Conservation (phyloP, 1,284 basidiomycete species). For the Cryptococcus wingfieldii region DNA sequence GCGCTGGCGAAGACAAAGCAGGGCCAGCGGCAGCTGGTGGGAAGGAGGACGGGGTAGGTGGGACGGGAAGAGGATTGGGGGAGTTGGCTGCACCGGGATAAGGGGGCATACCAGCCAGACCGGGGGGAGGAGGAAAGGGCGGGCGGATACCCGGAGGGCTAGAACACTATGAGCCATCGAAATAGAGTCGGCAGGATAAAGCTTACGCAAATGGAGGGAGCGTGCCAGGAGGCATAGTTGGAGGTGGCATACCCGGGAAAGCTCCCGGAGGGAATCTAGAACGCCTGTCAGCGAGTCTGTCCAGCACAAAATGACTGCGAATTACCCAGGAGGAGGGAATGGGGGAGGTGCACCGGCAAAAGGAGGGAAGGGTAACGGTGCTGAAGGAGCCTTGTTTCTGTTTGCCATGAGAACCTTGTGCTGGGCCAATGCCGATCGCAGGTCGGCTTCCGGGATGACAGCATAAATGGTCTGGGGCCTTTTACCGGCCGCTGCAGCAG, state of each 20-base stretch:
- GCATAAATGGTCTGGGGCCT: conserved; percentile 79
- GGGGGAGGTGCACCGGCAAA: conserved; percentile 50
- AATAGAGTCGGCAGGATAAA: not conserved
- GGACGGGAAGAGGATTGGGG: too few species aligned
- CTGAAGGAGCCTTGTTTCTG: conserved; percentile 53
- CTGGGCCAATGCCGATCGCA: conserved; percentile 76
- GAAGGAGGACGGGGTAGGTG: conserved; percentile 2
- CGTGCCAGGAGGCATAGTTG: conserved; percentile 38
- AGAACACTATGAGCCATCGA: not conserved
- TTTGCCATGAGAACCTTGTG: conserved; percentile 90
- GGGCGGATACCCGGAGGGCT: conserved; percentile 38
- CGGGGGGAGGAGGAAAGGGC: conserved; percentile 25
- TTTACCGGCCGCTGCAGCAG: conserved; percentile 67
- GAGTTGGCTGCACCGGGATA: too few species aligned
- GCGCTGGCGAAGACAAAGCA: conserved; percentile 30
- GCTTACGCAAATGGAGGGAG: conserved; percentile 30
- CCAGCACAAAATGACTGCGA: not conserved
- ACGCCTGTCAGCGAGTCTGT: not conserved
- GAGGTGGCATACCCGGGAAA: conserved; percentile 32
- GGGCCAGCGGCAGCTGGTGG: conserved; percentile 19
- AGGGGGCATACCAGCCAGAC: conserved; percentile 13
- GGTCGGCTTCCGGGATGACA: conserved; percentile 73
- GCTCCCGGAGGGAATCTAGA: conserved; percentile 11
- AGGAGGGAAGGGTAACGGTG: conserved; percentile 57
- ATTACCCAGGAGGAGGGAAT: conserved; percentile 40